Conservation (phyloP, 768 basidiomycete genomes). For the Lactarius hatsudake region DNA sequence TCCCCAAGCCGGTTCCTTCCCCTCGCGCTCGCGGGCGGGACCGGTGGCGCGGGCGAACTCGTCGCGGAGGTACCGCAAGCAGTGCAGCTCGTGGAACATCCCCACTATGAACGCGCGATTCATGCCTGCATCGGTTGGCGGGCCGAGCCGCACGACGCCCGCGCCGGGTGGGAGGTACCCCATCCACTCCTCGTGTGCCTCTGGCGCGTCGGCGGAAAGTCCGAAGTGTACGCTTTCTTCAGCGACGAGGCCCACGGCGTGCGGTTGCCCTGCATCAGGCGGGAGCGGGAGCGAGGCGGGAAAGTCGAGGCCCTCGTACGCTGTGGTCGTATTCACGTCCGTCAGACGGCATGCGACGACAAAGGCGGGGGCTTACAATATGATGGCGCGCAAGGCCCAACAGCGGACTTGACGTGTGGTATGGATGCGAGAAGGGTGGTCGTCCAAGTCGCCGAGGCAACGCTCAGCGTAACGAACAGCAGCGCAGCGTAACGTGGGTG, state of each 20-base stretch:
- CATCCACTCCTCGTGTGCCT: conserved; percentile 33
- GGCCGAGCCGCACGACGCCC: conserved; percentile 28
- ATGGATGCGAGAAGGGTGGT: neutral
- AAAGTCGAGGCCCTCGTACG: conserved; percentile 34
- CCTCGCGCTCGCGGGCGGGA: neutral
- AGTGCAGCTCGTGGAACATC: conserved; percentile 52
- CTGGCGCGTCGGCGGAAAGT: conserved; percentile 31
- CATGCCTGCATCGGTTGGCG: neutral
- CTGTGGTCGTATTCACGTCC: conserved; percentile 22
- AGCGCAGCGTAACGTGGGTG: neutral
- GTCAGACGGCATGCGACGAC: neutral
- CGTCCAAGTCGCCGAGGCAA: conserved; percentile 6
- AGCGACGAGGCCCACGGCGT: neutral
- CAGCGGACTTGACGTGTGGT: neutral
- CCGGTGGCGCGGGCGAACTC: conserved; percentile 28
- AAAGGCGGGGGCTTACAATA: conserved; percentile 12
- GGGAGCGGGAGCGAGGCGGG: conserved; percentile 31
- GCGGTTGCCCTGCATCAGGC: neutral
- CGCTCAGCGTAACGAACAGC: neutral
- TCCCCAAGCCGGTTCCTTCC: conserved; percentile 23
- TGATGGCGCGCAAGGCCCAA: neutral
- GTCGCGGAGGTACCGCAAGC: conserved; percentile 37
- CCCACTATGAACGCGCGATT: conserved; percentile 36
- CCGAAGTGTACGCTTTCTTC: conserved; percentile 18
- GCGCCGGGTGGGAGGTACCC: conserved; percentile 31